Conservation (phyloP, 202 grass and related monocot genomes). For the Setaria viridis region DNA sequence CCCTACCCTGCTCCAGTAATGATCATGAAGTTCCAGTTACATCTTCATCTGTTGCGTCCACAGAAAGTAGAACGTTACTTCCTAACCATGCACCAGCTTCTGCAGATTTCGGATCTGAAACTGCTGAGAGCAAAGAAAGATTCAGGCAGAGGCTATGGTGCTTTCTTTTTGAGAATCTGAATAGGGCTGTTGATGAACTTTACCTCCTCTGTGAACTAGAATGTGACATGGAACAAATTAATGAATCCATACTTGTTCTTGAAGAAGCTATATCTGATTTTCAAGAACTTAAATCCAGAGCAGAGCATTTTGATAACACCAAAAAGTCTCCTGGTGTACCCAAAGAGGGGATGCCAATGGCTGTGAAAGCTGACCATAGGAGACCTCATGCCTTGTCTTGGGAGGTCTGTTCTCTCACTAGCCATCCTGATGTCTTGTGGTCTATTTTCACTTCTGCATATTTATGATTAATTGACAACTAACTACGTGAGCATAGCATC, state of each 20-base stretch:
- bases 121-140: constrained; percentile 94
- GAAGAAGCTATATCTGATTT: constrained; percentile 97
- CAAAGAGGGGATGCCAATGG: constrained; percentile 74
- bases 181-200: constrained; percentile 97
- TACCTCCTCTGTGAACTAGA: constrained; percentile 98
- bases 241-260: constrained; percentile 97
- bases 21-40: constrained; percentile 46
- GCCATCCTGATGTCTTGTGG: constrained; percentile 26
- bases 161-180: constrained; percentile 99
- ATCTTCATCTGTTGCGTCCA: constrained; percentile 48
- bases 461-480: constrained; percentile 36
- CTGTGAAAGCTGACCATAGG: constrained; percentile 86
- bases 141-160: constrained; percentile 99
- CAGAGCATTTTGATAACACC: constrained; percentile 90
- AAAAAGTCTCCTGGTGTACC: constrained; percentile 67
- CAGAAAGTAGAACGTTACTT: constrained; percentile 46
- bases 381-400: constrained; percentile 96
- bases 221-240: constrained; percentile 99
- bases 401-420: constrained; percentile 63
- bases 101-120: constrained; percentile 67
- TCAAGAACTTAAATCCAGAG: constrained; percentile 87
- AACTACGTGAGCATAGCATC: neutral
- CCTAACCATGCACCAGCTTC: constrained; percentile 42
- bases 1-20: constrained; percentile 37
- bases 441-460: constrained; percentile 20